Percentiles rank a stretch among this genome's conserved stretches.
Conservation (phyloP, 345 rosid species). For the Adansonia digitata region DNA sequence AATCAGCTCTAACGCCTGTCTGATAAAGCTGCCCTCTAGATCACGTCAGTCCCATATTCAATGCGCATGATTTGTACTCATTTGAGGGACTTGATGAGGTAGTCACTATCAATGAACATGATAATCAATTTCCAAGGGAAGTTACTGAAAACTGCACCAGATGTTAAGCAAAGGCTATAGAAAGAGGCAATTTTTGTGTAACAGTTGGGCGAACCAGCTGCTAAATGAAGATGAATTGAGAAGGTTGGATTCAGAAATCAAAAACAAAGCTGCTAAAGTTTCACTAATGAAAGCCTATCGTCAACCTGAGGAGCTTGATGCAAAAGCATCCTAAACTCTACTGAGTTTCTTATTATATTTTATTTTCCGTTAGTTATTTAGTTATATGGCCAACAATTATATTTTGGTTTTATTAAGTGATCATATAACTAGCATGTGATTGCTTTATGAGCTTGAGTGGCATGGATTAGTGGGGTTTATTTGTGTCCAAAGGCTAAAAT, state of each 20-base stretch:
- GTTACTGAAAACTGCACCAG: neutral
- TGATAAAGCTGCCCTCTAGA: neutral
- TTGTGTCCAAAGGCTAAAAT: neutral
- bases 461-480: neutral
- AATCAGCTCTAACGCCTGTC: neutral
- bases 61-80: neutral
- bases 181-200: neutral
- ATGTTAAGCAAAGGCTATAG: neutral
- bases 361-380: neutral
- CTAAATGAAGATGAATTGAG: neutral
- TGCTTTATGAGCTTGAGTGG: neutral
- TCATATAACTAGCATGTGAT: neutral
- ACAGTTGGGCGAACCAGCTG: neutral
- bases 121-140: neutral
- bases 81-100: conserved; percentile 6
- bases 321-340: neutral
- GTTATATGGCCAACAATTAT: neutral
- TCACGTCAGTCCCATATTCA: conserved; percentile 10
- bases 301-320: neutral
- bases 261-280: neutral
- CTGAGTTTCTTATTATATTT: neutral
- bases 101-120: neutral
- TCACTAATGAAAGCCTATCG: neutral
- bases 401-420: neutral
- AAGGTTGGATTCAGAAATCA: neutral